Base-by-base conservation (phyloP, 768 basidiomycete species). In the Lentinus tigrinus region DNA sequence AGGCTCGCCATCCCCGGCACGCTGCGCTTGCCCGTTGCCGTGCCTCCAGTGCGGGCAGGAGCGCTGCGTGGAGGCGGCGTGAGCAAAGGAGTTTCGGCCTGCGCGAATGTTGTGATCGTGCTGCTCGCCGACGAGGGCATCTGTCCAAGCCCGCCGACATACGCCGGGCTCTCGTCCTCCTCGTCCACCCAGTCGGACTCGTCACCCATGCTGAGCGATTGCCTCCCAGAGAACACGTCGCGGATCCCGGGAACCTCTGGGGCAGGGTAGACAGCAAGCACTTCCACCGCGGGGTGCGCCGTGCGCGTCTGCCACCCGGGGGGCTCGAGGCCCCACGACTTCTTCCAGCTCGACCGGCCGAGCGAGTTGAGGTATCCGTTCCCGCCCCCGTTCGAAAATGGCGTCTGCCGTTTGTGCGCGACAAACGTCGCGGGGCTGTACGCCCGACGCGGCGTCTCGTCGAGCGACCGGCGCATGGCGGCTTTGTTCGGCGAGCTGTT, bases 101-200 rank as follows among this genome's bases (percentile, higher is more conserved):
- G 64, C 17, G 57, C 37, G 27, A 52, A 63, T 14, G 57, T 52
- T 13, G 62, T 26, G 42, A 64, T 38, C 9, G 54, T 38, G 28
- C 56, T 56, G 53, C 52, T 54, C 21, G 59, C 55, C 2, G 62
- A 62, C 16, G 72, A 67, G 9, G 73, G 65, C 73, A 80, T 73
- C 71, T 94, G 91, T 0, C 91, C 91, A 28, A 94, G 70, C 5
- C 91, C 91, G 47, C 90, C 91, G 14, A 84, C 87, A 73, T 91
- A 93, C 3, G 79, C 80, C 8, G 85, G 74, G 19, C 73, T 72
- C 64, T 92, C 89, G 7, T 93, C 91, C 40, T 94, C 91, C 64
- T 92, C 89, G 65, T 93, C 92, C 14, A 91, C 87, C 91, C 91
- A 93, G 62, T 93, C 91, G 46, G 86, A 87, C 64, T 93, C 91